These are phyloP conservation scores for Melampsora abietis-canadensis DNA, from an alignment of 1,284 basidiomycete genomes.

Conservation along the genomic window DNA sequence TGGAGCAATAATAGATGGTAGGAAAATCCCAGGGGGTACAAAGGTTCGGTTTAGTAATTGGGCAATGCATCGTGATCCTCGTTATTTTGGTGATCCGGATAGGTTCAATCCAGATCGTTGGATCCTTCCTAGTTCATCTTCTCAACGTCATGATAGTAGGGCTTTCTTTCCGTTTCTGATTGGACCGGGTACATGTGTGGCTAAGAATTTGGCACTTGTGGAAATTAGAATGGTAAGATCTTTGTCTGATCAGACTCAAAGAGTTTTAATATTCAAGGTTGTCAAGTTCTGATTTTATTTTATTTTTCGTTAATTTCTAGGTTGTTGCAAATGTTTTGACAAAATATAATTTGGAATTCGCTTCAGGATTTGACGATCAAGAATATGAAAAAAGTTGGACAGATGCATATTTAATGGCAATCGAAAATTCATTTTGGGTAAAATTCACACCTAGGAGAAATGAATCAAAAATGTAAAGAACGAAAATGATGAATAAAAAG, in stretches of 20 bases:
- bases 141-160: slow-evolving; percentile 20
- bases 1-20: slow-evolving; percentile 49
- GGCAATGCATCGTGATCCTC: slow-evolving; percentile 48
- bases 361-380: slow-evolving; percentile 14
- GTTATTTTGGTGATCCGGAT: slow-evolving; percentile 49
- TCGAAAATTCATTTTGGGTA: slow-evolving; percentile 19
- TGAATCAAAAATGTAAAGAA: slow-evolving; percentile 6
- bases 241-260: slow-evolving; percentile 44
- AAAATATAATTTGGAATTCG: slow-evolving; percentile 24
- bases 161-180: slow-evolving; percentile 38
- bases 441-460: slow-evolving; percentile 10
- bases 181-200: slow-evolving; percentile 49
- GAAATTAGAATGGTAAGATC: slow-evolving; percentile 42
- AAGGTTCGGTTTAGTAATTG: slow-evolving; percentile 50
- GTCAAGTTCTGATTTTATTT: not conserved
- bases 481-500: not conserved
- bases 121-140: slow-evolving; percentile 44
- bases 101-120: slow-evolving; percentile 50
- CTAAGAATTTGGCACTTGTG: slow-evolving; percentile 43
- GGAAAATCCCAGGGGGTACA: slow-evolving; percentile 48
- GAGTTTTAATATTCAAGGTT: not conserved
- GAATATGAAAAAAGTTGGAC: slow-evolving; percentile 29
- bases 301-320: not conserved
- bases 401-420: slow-evolving; percentile 25
- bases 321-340: slow-evolving; percentile 29